Conservation (phyloP, 352 stramenopile genomes). For the Pythium dissimile region DNA sequence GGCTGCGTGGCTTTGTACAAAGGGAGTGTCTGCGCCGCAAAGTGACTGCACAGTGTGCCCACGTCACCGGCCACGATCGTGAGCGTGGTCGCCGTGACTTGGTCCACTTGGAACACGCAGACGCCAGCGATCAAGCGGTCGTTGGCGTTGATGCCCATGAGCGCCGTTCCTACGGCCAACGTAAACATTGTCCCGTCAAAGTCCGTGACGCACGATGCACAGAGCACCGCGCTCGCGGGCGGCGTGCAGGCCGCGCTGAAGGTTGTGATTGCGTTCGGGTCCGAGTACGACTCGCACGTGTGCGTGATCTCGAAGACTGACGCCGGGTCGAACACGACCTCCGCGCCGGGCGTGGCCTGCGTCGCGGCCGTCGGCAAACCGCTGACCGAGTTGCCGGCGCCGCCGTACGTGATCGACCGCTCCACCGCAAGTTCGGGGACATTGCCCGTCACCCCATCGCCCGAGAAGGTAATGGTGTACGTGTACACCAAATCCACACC, state of each 20-base stretch:
- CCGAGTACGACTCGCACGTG: constrained; percentile 85
- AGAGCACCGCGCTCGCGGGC: constrained; percentile 27
- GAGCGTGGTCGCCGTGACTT: constrained; percentile 32
- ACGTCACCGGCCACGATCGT: constrained; percentile 38
- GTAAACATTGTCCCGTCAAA: constrained; percentile 63
- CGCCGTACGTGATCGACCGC: constrained; percentile 34
- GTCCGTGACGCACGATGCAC: constrained; percentile 52
- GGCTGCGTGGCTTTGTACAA: constrained; percentile 61
- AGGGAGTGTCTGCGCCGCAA: constrained; percentile 28
- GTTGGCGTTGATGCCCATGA: constrained; percentile 24
- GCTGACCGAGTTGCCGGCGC: constrained; percentile 11
- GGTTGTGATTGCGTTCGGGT: constrained; percentile 47
- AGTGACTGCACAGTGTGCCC: constrained; percentile 47
- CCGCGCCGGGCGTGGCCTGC: constrained; percentile 31
- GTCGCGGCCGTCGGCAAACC: constrained; percentile 37
- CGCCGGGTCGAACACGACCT: constrained; percentile 33
- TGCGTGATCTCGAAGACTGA: constrained; percentile 59
- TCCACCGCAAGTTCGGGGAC: constrained; percentile 71
- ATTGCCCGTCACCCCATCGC: constrained; percentile 77
- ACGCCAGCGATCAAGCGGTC: constrained; percentile 45
- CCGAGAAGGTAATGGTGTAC: constrained; percentile 87
- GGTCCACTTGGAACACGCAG: constrained; percentile 54
- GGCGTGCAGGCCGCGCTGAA: constrained; percentile 61
- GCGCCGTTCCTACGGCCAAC: constrained; percentile 33
- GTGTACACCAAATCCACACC: constrained; percentile 56